Evolutionary conservation across 2,329 filamentous ascomycete genomes (phyloP).

Genomic region (Zymoseptoria ardabiliae): DNA sequence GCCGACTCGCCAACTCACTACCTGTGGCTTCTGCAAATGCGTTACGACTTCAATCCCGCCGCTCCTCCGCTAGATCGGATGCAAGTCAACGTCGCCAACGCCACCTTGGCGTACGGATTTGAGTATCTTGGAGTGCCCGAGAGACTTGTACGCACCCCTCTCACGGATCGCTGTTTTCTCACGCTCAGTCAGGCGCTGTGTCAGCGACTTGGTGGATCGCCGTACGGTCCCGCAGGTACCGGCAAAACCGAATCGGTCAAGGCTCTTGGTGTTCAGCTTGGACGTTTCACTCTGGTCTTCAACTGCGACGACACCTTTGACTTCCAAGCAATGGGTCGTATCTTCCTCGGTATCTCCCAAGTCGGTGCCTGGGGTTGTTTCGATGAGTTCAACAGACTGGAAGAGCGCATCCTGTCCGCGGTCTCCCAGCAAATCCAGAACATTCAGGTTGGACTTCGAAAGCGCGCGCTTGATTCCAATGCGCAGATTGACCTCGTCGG

Average conservation of each 20-base stretch:
- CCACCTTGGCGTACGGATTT: conserved; percentile 89
- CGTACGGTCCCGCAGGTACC: conserved; percentile 93
- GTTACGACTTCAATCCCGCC: conserved; percentile 78
- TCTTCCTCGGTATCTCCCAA: conserved; percentile 98
- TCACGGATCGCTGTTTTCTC: conserved; percentile 97
- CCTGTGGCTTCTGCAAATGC: conserved; percentile 93
- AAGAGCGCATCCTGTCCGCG: conserved; percentile 93
- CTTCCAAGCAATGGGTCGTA: conserved; percentile 98
- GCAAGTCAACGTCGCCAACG: conserved; percentile 93
- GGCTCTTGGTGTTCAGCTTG: conserved; percentile 89
- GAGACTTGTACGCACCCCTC: conserved; percentile 87
- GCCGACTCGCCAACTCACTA: conserved; percentile 74
- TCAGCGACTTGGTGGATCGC: conserved; percentile 90
- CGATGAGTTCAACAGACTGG: conserved; percentile 98
- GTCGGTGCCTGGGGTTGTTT: conserved; percentile 99
- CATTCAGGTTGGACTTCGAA: conserved; percentile 90
- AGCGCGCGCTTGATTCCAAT: conserved; percentile 71
- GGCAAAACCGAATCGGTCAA: conserved; percentile 99
- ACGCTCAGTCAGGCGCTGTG: conserved; percentile 94
- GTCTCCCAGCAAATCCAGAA: conserved; percentile 99
- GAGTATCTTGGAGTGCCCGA: conserved; percentile 97
- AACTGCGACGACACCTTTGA: conserved; percentile 99
- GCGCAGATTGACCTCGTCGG: conserved; percentile 91
- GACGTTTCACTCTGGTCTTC: conserved; percentile 96
- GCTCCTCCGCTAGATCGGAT: conserved; percentile 78